These are phyloP conservation scores for Gaeumannomyces sp. DNA, from an alignment of 2,329 filamentous ascomycete species.

Conservation along the genomic window DNA sequence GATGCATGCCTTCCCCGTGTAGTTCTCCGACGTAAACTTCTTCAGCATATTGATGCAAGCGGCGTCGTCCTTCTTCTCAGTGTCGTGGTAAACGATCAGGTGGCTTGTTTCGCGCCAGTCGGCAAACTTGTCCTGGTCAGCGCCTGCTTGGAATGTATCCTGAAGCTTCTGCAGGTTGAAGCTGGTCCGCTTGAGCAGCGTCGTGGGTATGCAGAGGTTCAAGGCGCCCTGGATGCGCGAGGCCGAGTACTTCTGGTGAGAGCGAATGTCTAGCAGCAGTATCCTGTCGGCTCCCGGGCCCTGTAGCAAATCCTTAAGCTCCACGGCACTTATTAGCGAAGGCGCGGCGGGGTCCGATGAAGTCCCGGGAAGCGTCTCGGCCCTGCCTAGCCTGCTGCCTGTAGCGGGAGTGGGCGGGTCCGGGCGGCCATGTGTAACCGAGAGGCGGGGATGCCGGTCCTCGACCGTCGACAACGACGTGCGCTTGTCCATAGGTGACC, in stretches of 20 bases:
- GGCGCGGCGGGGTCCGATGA: conserved; percentile 37
- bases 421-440: conserved; percentile 41
- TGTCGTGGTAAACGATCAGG: conserved; percentile 84
- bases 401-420: conserved; percentile 32
- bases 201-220: conserved; percentile 93
- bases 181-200: conserved; percentile 80
- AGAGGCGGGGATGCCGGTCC: conserved; percentile 48
- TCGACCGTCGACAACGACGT: conserved; percentile 35
- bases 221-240: conserved; percentile 74
- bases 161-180: conserved; percentile 85
- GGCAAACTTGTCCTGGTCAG: conserved; percentile 66
- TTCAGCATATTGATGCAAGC: conserved; percentile 82
- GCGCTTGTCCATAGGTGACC: conserved; percentile 29
- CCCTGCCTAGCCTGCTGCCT: conserved; percentile 24
- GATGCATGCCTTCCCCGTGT: conserved; percentile 65
- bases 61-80: conserved; percentile 71
- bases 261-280: conserved; percentile 78
- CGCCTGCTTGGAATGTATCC: conserved; percentile 72
- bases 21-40: conserved; percentile 85
- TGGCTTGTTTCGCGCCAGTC: conserved; percentile 67
- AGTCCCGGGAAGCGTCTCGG: conserved; percentile 48
- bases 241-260: conserved; percentile 72
- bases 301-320: conserved; percentile 52
- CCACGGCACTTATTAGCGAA: conserved; percentile 45
- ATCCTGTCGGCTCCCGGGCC: conserved; percentile 34